These are phyloP conservation scores for Mycena vitilis DNA, from an alignment of 768 basidiomycete species.

Conservation along the genomic window DNA sequence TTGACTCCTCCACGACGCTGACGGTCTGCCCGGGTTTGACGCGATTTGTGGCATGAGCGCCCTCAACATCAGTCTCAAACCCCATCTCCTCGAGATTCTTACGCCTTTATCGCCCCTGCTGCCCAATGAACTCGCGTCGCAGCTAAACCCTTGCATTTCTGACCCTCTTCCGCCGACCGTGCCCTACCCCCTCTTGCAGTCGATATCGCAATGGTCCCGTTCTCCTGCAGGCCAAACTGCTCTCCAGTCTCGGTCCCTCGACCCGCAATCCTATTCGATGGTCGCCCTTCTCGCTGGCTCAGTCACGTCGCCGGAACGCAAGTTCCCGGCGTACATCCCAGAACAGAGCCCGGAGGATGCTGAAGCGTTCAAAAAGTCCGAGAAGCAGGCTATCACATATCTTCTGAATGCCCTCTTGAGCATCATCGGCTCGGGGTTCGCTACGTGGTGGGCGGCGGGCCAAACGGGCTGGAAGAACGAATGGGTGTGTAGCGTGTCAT, in stretches of 20 bases:
- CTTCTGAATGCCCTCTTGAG: conserved; percentile 80
- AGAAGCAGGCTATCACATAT: conserved; percentile 75
- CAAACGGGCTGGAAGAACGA: conserved; percentile 74
- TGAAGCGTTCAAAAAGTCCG: conserved; percentile 58
- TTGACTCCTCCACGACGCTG: not conserved
- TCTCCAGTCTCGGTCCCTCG: conserved; percentile 57
- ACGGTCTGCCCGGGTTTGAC: conserved; percentile 30
- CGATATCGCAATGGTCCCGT: conserved; percentile 78
- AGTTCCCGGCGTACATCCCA: conserved; percentile 64
- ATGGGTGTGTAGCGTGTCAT: conserved; percentile 67
- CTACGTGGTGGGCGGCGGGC: conserved; percentile 80
- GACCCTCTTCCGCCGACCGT: conserved; percentile 58
- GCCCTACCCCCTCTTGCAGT: conserved; percentile 68
- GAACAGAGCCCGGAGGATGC: conserved; percentile 61
- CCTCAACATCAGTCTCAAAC: conserved; percentile 76
- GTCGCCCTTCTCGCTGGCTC: conserved; percentile 82
- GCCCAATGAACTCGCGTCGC: conserved; percentile 55
- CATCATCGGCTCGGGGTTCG: conserved; percentile 72
- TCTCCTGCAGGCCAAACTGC: conserved; percentile 57
- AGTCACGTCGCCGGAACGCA: conserved; percentile 81
- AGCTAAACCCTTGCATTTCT: conserved; percentile 55
- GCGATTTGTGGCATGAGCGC: conserved; percentile 39
- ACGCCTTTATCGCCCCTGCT: conserved; percentile 56
- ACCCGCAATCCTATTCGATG: conserved; percentile 72
- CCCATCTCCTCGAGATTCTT: conserved; percentile 67